A percentile compares a stretch with the other conserved stretches of the same genome.
phyloP scores from a whole-genome alignment of 1,284 basidiomycete species.

The Cerioporus squamosus region DNA sequence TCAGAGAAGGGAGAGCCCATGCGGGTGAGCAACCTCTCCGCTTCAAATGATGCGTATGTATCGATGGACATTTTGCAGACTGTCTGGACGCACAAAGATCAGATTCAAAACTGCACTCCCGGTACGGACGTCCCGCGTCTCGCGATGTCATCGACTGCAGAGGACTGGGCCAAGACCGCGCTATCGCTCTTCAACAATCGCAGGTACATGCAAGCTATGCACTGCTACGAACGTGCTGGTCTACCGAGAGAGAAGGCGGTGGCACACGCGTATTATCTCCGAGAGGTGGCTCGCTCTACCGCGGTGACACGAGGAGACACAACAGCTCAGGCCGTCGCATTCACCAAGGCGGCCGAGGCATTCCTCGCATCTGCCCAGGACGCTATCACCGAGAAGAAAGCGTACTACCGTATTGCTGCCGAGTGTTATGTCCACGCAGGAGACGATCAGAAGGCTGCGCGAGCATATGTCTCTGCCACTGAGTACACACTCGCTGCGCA shows the following conservation, averaged over 20 bases:
- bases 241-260: constrained; percentile 49
- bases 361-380: constrained; percentile 49
- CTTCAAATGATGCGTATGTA: neutral
- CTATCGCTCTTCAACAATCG: constrained; percentile 54
- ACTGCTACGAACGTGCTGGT: constrained; percentile 62
- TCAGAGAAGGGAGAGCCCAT: constrained; percentile 60
- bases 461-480: constrained; percentile 12
- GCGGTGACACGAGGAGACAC: neutral
- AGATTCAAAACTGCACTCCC: constrained; percentile 47
- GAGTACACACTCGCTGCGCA: constrained; percentile 50
- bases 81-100: constrained; percentile 50
- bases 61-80: constrained; percentile 35
- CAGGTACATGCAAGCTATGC: constrained; percentile 61
- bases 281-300: constrained; percentile 41
- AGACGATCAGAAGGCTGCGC: constrained; percentile 43
- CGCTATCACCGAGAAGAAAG: constrained; percentile 27
- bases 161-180: constrained; percentile 62
- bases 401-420: constrained; percentile 54
- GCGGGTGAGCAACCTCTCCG: constrained; percentile 42
- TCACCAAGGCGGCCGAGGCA: constrained; percentile 48
- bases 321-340: constrained; percentile 36
- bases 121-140: constrained; percentile 48
- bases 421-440: constrained; percentile 53
- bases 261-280: constrained; percentile 47
- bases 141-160: constrained; percentile 36